Evolutionary conservation across 2,329 filamentous ascomycete genomes (phyloP), one percentile per base, ranked within the genome.

Genomic region (Talaromyces piceae): DNA sequence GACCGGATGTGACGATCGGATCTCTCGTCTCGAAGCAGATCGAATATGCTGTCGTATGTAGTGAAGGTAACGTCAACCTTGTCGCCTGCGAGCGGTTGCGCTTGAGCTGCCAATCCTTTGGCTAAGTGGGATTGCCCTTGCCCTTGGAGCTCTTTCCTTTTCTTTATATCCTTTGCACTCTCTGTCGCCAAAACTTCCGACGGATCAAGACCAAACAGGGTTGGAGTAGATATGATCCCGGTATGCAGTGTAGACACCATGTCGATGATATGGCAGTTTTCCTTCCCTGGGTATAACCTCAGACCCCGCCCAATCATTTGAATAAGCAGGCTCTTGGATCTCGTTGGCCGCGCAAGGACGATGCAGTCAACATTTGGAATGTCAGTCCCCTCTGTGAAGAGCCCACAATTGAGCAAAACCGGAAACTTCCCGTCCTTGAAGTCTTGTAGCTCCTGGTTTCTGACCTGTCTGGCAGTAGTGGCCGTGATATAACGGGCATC

Each of bases 281-380:
- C 73, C 68, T 98, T 98, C 11, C 80, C 86, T 1, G 83, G 76
- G 64, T 88, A 79, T 33, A 96, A 72, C 39, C 93, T 82, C 82
- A 98, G 87, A 4, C 93, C 93, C 60, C 93, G 81, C 0, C 93
- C 93, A 55, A 98, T 95, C 93, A 98, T 98, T 69, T 98, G 93
- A 1, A 97, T 83, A 1, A 98, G 80, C 2, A 98, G 74, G 60
- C 96, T 97, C n/a, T 87, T 83, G 13, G 93, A 97, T 59, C 85
- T 84, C 1, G 93, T 98, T 0, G 93, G 93, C 22, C 93, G 77
- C 3, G 87, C 90, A 7, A 98, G 77, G 7, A 98, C 65, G 22
- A 98, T 81, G 63, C 93, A 97, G 71, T 98, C 93, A 58, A 98
- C 88, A 65, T 95, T 96, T 5, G 94, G 93, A 27, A 98, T 95